These are phyloP conservation scores for Moricandia moricandioides DNA, from an alignment of 345 rosid genomes.

Conservation along the genomic window DNA sequence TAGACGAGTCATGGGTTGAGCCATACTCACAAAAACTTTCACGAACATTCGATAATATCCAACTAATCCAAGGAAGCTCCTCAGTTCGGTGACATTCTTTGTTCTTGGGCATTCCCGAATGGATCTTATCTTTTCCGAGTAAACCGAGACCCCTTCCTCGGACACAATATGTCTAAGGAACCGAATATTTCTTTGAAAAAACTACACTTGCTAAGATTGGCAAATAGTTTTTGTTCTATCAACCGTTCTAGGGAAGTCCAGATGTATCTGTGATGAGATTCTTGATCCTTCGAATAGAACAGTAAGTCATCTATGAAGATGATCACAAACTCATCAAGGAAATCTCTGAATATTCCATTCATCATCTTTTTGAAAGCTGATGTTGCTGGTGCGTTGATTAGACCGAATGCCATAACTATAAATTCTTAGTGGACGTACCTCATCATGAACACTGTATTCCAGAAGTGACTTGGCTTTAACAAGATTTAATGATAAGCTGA, in stretches of 20 bases:
- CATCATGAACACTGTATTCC: neutral
- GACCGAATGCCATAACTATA: neutral
- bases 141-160: neutral
- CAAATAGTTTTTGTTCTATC: neutral
- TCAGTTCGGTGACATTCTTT: neutral
- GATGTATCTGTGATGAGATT: neutral
- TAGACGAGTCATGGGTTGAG: no score
- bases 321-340: neutral
- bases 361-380: neutral
- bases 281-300: neutral
- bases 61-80: neutral
- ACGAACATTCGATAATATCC: no score
- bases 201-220: neutral
- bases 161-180: neutral
- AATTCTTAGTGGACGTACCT: neutral
- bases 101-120: neutral
- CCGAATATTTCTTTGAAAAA: neutral
- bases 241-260: neutral
- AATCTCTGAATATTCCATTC: neutral
- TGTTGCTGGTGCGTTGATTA: neutral
- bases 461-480: neutral
- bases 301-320: neutral
- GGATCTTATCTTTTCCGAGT: neutral
- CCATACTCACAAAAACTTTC: no score
- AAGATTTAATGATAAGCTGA: neutral